These are phyloP conservation scores for Xanthoconium separans DNA, from an alignment of 1,284 basidiomycete species.

Conservation along the genomic window DNA sequence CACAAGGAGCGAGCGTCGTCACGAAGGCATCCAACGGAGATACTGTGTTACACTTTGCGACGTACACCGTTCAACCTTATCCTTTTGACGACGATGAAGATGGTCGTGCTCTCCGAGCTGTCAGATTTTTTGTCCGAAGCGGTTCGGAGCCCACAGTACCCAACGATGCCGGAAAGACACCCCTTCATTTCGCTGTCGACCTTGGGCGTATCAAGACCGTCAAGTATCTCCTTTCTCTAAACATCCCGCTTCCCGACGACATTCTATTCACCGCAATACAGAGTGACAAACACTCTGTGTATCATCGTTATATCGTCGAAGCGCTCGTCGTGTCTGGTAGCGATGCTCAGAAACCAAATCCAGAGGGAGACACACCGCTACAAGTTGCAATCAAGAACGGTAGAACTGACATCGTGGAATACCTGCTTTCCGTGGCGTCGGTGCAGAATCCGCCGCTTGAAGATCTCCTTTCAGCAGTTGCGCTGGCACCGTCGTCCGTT, in stretches of 20 bases:
- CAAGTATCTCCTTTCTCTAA: neutral
- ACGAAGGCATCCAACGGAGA: neutral
- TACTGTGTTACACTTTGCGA: conserved; percentile 1
- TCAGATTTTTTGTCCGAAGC: neutral
- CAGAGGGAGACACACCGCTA: neutral
- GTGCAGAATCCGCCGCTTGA: neutral
- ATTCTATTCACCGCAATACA: conserved; percentile 3
- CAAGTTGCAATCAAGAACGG: neutral
- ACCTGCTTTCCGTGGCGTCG: neutral
- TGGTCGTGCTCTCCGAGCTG: neutral
- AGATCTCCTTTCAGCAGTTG: neutral
- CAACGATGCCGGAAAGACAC: neutral
- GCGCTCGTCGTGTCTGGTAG: conserved; percentile 1
- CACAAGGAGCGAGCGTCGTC: neutral
- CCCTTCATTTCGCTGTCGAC: neutral
- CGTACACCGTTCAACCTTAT: neutral
- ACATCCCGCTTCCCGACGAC: neutral
- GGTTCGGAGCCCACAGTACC: neutral
- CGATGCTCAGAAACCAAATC: neutral
- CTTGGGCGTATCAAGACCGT: neutral
- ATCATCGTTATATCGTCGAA: neutral
- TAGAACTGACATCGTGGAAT: neutral
- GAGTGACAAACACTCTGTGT: neutral
- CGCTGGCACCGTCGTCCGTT: neutral
- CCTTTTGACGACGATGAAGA: neutral